Conservation (phyloP, 2,329 filamentous ascomycete genomes). For the Aspergillus aculeatinus region DNA sequence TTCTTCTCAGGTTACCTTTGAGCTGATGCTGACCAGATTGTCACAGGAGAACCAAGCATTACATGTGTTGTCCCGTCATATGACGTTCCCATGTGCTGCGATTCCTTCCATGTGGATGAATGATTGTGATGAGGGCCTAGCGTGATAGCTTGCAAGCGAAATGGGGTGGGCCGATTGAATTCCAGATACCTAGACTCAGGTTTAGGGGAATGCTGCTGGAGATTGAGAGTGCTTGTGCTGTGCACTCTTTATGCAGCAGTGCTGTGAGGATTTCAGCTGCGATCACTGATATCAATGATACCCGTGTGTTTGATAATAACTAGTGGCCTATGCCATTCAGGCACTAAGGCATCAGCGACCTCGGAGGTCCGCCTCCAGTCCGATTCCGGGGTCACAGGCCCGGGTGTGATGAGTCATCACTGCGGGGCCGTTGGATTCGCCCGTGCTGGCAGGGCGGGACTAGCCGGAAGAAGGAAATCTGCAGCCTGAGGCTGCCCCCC, state of each 20-base stretch:
- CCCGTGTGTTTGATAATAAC: neutral
- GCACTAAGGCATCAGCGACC: neutral
- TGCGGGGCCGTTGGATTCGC: conserved; percentile 25
- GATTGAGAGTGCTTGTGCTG: neutral
- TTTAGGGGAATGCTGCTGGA: neutral
- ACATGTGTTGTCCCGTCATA: neutral
- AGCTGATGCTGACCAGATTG: conserved; percentile 6
- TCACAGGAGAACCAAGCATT: neutral
- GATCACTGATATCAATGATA: neutral
- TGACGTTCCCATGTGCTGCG: neutral
- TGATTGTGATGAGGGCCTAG: neutral
- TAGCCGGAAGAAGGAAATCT: conserved; percentile 25
- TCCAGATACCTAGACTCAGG: neutral
- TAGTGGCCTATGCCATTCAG: neutral
- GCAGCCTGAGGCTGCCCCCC: conserved; percentile 27
- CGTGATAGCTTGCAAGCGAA: neutral
- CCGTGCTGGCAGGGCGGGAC: conserved; percentile 16
- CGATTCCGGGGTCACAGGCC: neutral
- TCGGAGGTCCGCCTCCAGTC: neutral
- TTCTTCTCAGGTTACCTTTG: neutral
- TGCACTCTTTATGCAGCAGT: neutral
- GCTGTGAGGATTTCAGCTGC: neutral
- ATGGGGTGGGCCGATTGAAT: too few relatives aligned
- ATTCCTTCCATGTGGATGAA: neutral
- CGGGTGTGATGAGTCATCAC: neutral